phyloP scores from a whole-genome alignment of 176 grass and related monocot genomes.

The Poa pratensis region DNA sequence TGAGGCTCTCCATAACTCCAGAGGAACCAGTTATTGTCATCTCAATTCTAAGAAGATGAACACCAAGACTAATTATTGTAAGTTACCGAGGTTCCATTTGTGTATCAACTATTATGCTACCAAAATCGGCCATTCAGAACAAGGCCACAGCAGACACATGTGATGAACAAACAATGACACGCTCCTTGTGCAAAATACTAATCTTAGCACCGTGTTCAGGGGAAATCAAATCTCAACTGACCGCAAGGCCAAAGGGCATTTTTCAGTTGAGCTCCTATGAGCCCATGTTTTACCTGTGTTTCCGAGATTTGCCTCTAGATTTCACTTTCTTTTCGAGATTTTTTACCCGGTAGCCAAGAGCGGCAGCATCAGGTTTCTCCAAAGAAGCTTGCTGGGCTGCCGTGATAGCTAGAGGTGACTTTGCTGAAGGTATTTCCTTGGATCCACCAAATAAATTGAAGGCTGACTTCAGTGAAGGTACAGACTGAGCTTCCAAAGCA shows the following conservation, averaged over 20 bases:
- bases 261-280: background rate
- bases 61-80: slow-evolving; percentile 22
- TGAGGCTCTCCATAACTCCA: background rate
- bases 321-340: slow-evolving; percentile 81
- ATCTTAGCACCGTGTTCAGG: slow-evolving; percentile 15
- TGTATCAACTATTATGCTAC: slow-evolving; percentile 17
- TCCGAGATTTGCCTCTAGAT: slow-evolving; percentile 73
- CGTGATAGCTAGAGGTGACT: slow-evolving; percentile 41
- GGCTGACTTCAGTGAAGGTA: slow-evolving; percentile 31
- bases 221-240: slow-evolving; percentile 16
- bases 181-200: slow-evolving; percentile 16
- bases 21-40: slow-evolving; percentile 3
- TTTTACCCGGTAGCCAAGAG: slow-evolving; percentile 77
- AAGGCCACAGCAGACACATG: slow-evolving; percentile 10
- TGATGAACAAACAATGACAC: slow-evolving; percentile 24
- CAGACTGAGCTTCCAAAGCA: slow-evolving; percentile 40
- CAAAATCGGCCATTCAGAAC: slow-evolving; percentile 33
- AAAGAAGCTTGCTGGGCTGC: slow-evolving; percentile 48
- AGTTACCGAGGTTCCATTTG: slow-evolving; percentile 27
- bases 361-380: slow-evolving; percentile 59
- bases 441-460: slow-evolving; percentile 64
- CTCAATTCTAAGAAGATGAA: slow-evolving; percentile 14
- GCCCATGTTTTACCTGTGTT: slow-evolving; percentile 42
- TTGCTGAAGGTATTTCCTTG: slow-evolving; percentile 51
- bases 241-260: slow-evolving; percentile 5